Base-by-base conservation (phyloP, 495 filamentous ascomycete species). In the Clavariopsis aquatica region DNA sequence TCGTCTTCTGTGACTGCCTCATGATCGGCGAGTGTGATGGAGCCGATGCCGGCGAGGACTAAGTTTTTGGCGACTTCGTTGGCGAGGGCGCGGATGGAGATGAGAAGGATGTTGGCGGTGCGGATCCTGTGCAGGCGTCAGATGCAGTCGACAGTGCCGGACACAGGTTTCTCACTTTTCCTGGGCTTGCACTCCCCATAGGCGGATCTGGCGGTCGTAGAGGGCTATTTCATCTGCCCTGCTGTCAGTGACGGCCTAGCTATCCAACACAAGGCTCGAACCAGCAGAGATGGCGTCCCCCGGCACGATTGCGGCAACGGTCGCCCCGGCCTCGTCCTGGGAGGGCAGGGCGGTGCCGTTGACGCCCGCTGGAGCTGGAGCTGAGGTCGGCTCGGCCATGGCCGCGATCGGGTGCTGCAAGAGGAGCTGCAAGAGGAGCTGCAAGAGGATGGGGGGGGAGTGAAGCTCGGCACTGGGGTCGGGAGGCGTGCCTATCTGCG, bases 61-160 rank as follows among this genome's bases (percentile, higher is more conserved):
- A 98, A 84, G 71, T 97, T 98, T 76, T 98, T 98, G 46, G 94
- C 93, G 43, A 97, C 87, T 74, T 98, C 94, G 73, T 92, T 96
- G 22, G 89, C 90, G n/a, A 98, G 85, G 4, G 92, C 92, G 70
- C 86, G 89, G 76, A 96, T 86, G 22, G 86, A 89, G 65, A 98
- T 87, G 12, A 98, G 83, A 57, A 98, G 87, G 69, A 98, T 91
- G 68, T 92, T 92, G 52, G 94, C 91, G 29, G 84, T 91, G 62
- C 94, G 92, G 64, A 96, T 89, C 68, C 90, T 92, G 43, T 47
- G 64, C 75, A 17, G 34, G 59, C 51, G 67, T 53, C n/a, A 52
- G 49, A 12, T 5, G 31, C 31, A 6, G 5, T 5, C 31, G 31
- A 34, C 31, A 12, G 31, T 34, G n/a, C n/a, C n/a, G n/a, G n/a